Conservation (phyloP, 805 yeast genomes). For the Huiozyma naganishii region DNA sequence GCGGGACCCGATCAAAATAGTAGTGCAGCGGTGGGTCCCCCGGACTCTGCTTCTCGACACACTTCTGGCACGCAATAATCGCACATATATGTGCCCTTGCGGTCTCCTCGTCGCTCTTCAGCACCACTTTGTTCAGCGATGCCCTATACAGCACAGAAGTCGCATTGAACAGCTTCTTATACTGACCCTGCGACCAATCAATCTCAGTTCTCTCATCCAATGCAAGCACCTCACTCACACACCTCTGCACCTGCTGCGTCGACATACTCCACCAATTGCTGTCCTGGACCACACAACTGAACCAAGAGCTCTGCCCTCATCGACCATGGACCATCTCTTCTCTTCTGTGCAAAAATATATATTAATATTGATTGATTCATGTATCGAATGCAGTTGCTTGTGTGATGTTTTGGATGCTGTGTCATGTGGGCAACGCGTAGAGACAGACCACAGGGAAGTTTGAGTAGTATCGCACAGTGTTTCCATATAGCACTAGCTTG, state of each 20-base stretch:
- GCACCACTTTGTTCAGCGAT: conserved; percentile 41
- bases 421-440: too few species aligned
- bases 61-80: conserved; percentile 44
- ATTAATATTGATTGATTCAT: too few species aligned
- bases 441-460: too few species aligned
- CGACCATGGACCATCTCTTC: too few species aligned
- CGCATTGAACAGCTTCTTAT: conserved; percentile 20
- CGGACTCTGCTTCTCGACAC: conserved; percentile 28
- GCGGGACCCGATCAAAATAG: conserved; percentile 41
- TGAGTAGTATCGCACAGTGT: too few species aligned
- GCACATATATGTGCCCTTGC: conserved; percentile 65
- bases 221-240: conserved; percentile 21
- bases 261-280: conserved; percentile 13
- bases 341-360: too few species aligned
- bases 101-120: conserved; percentile 45
- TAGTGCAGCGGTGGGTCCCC: conserved; percentile 31
- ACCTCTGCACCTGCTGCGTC: conserved; percentile 18
- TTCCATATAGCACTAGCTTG: too few species aligned
- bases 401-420: too few species aligned
- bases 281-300: neutral
- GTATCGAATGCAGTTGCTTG: too few species aligned
- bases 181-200: conserved; percentile 20
- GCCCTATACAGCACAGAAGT: conserved; percentile 34
- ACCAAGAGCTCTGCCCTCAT: too few species aligned
- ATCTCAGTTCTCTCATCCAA: conserved; percentile 8